Evolutionary conservation across 2,329 filamentous ascomycete genomes (phyloP), one percentile per base, ranked within the genome.

Genomic region (Xylaria sp.): DNA sequence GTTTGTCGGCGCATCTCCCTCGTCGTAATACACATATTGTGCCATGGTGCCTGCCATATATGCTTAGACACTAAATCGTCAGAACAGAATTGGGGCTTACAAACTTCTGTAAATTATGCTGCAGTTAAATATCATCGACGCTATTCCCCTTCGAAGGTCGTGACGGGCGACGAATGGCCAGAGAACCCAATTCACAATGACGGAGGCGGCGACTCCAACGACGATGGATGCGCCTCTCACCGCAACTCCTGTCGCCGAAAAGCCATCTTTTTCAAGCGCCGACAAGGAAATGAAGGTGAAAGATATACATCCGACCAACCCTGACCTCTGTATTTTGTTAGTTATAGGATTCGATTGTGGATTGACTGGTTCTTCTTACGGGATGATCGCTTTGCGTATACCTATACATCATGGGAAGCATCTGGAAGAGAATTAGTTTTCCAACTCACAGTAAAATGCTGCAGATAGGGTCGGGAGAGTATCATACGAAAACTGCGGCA

Each of bases 161-260:
- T 84, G 82, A 10, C 83, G 76, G 9, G 83, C 83, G 4, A 85
- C 76, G 62, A 86, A 86, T 2, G 83, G 83, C 83, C 83, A 86
- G 2, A 86, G 71, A 10, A 83, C 66, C 82, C 82, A 85, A 63
- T 84, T 85, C 11, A 84, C 77, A 0, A 83, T 62, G 9, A 85
- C 75, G 0, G 83, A 81, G 1, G 79, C 75, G 1, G 81, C 74
- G 2, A 83, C 79, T 1, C 83, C 83, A 19, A 83, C 69, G 2
- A 84, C 72, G 60, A 86, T 80, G 0, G 79, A 76, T 2, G 79
- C 63, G 0, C 82, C 82, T 47, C 77, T 74, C 61, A 78, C 78
- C 6, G 78, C 78, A 5, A 80, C 74, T 2, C 73, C 66, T 2
- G 72, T 69, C 3, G 75, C 68, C 0, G 78, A 76, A 7, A 72